Conservation (phyloP, 208 protist species). For the Sergeia podlipaevii region DNA sequence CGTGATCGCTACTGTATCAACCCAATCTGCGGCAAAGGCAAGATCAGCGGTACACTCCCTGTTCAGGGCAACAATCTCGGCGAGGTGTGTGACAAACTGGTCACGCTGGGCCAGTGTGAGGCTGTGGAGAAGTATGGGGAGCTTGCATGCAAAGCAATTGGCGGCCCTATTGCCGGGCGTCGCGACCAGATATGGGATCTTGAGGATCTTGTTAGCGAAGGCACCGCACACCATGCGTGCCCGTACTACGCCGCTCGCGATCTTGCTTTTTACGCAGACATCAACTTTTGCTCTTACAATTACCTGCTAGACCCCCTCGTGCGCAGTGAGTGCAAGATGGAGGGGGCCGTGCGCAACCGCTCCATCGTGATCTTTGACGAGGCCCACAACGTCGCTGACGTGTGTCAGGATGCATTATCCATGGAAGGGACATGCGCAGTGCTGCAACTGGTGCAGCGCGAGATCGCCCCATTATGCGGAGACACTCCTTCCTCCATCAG, state of each 20-base stretch:
- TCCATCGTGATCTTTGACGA: conserved; percentile 96
- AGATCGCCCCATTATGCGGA: conserved; percentile 36
- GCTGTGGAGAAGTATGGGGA: conserved; percentile 48
- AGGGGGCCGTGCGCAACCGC: conserved; percentile 62
- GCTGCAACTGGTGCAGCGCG: conserved; percentile 38
- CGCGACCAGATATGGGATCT: conserved; percentile 75
- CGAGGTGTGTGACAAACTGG: conserved; percentile 79
- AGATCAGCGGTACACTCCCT: conserved; percentile 44
- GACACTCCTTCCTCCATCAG: conserved; percentile 1
- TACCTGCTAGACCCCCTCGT: conserved; percentile 96
- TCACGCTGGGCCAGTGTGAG: conserved; percentile 62
- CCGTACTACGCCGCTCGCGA: conserved; percentile 94
- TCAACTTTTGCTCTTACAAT: conserved; percentile 97
- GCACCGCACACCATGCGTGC: conserved; percentile 66
- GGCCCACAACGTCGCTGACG: conserved; percentile 90
- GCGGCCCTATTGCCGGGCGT: conserved; percentile 21
- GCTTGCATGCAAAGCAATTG: conserved; percentile 51
- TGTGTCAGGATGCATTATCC: conserved; percentile 73
- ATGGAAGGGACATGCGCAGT: conserved; percentile 28
- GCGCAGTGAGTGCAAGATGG: conserved; percentile 80
- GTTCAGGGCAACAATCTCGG: conserved; percentile 79
- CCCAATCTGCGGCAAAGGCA: conserved; percentile 36
- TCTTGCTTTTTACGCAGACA: conserved; percentile 75
- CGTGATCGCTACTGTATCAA: conserved; percentile 95
- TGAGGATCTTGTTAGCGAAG: conserved; percentile 89